Evolutionary conservation across 2,329 filamentous ascomycete genomes (phyloP).

Genomic region (Fusarium pilosicola): DNA sequence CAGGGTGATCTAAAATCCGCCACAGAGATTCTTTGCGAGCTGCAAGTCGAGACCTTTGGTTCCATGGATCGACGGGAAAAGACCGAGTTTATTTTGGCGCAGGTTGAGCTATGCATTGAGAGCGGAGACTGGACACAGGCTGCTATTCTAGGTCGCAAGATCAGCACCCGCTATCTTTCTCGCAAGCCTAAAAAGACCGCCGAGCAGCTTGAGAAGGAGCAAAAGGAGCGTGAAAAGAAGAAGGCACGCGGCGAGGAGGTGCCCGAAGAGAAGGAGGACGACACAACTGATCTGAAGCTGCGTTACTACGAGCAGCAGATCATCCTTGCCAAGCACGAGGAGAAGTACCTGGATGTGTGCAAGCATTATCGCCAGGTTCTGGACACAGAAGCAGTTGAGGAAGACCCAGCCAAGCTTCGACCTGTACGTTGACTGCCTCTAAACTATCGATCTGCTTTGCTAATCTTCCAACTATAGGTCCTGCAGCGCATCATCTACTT

Average conservation of each 20-base stretch:
- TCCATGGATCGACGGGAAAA: slow-evolving; percentile 98
- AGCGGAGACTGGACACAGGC: slow-evolving; percentile 97
- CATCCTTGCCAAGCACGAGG: slow-evolving; percentile 91
- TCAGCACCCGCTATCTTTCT: slow-evolving; percentile 91
- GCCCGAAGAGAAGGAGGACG: slow-evolving; percentile 80
- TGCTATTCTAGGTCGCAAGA: slow-evolving; percentile 92
- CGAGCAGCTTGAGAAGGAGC: slow-evolving; percentile 90
- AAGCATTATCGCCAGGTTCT: slow-evolving; percentile 98
- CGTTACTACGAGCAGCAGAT: slow-evolving; percentile 98
- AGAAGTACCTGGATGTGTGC: slow-evolving; percentile 97
- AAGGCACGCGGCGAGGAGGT: slow-evolving; percentile 82
- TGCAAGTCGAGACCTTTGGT: slow-evolving; percentile 98
- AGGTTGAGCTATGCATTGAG: slow-evolving; percentile 94
- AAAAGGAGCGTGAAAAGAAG: slow-evolving; percentile 88
- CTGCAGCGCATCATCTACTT: slow-evolving; percentile 98
- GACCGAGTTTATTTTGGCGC: slow-evolving; percentile 97
- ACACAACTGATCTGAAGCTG: slow-evolving; percentile 96
- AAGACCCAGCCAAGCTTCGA: slow-evolving; percentile 85
- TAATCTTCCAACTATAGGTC: slow-evolving; percentile 62
- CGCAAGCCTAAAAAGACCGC: slow-evolving; percentile 90
- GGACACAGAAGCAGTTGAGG: slow-evolving; percentile 94
- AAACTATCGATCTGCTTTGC: not conserved
- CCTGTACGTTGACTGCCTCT: slow-evolving; percentile 68
- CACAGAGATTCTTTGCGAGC: slow-evolving; percentile 92
- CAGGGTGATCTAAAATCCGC: slow-evolving; percentile 93